Evolutionary conservation across 352 stramenopile species (phyloP).

Genomic region (Pythium periplocum): DNA sequence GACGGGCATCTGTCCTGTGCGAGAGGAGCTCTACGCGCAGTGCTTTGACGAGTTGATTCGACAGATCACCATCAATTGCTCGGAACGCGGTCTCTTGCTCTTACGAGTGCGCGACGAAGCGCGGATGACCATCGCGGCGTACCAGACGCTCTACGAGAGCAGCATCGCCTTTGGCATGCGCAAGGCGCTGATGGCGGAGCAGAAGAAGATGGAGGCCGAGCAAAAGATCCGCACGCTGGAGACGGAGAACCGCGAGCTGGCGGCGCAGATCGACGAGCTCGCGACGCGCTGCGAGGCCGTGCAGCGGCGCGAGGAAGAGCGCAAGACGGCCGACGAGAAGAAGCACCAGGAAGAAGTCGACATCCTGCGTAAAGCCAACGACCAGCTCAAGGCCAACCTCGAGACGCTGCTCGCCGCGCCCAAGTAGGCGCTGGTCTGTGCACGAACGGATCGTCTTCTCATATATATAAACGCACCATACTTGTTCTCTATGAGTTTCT

Average conservation of each 20-base stretch:
- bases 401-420: constrained; percentile 72
- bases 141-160: constrained; percentile 91
- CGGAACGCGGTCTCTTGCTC: constrained; percentile 84
- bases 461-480: neutral
- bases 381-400: constrained; percentile 88
- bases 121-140: constrained; percentile 90
- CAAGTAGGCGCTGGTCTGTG: constrained; percentile 27
- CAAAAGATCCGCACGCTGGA: constrained; percentile 79
- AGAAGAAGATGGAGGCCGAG: constrained; percentile 87
- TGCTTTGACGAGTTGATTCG: constrained; percentile 92
- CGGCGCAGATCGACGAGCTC: constrained; percentile 71
- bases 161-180: constrained; percentile 92
- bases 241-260: constrained; percentile 74
- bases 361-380: constrained; percentile 82
- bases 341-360: constrained; percentile 87
- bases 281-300: constrained; percentile 53
- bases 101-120: constrained; percentile 89
- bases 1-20: constrained; percentile 89
- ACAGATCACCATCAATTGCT: constrained; percentile 93
- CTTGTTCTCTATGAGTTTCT: neutral
- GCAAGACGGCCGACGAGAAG: constrained; percentile 69
- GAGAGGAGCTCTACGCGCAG: constrained; percentile 91
- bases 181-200: constrained; percentile 91
- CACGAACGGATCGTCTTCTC: too few species aligned
- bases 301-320: constrained; percentile 54